Conservation (phyloP, 2,329 filamentous ascomycete genomes). For the Aotearoamyces nothofagi region DNA sequence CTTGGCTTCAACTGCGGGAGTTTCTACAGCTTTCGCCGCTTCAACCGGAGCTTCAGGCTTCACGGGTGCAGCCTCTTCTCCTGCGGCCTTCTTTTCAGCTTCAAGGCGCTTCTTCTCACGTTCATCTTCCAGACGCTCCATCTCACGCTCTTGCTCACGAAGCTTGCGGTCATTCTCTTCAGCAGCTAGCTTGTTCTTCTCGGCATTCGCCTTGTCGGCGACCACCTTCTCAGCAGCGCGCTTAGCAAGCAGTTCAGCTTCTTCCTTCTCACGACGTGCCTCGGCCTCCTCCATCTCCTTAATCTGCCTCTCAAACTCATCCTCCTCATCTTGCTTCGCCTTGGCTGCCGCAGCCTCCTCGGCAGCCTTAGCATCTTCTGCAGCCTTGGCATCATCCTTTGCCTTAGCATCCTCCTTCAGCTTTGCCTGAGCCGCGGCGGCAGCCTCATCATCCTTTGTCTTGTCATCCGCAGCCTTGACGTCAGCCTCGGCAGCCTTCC, state of each 20-base stretch:
- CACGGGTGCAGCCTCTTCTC: slow-evolving; percentile 3
- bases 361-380: slow-evolving; percentile 12
- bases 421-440: slow-evolving; percentile 18
- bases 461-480: slow-evolving; percentile 18
- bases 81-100: slow-evolving; percentile 22
- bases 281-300: slow-evolving; percentile 35
- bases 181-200: slow-evolving; percentile 30
- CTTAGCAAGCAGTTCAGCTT: slow-evolving; percentile 19
- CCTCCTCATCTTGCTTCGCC: slow-evolving; percentile 27
- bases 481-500: slow-evolving; percentile 21
- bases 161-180: slow-evolving; percentile 50
- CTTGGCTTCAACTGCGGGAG: no score
- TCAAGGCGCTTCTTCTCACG: slow-evolving; percentile 42
- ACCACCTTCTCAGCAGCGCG: slow-evolving; percentile 21
- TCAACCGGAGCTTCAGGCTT: no score
- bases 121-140: slow-evolving; percentile 59
- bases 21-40: no score
- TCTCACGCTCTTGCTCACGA: slow-evolving; percentile 57
- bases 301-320: slow-evolving; percentile 44
- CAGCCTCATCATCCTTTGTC: slow-evolving; percentile 17
- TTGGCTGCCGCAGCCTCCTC: slow-evolving; percentile 22
- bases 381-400: slow-evolving; percentile 7
- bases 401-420: slow-evolving; percentile 16
- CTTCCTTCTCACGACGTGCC: slow-evolving; percentile 17
- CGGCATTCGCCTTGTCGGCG: slow-evolving; percentile 25